These are phyloP conservation scores for Umbelopsis vinacea DNA, from an alignment of 192 early-diverging fungal genomes.

Conservation along the genomic window DNA sequence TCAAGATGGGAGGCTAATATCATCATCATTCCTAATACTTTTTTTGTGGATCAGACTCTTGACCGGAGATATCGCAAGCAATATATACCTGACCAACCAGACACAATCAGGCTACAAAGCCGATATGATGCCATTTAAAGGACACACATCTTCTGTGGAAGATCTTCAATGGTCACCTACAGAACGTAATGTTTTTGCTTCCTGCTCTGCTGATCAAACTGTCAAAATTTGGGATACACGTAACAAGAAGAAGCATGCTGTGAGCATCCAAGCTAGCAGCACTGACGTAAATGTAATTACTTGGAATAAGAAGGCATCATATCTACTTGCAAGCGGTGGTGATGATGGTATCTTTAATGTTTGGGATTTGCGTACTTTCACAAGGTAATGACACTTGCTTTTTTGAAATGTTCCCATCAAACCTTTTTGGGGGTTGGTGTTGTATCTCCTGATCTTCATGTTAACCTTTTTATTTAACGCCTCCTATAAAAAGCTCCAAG, in stretches of 20 bases:
- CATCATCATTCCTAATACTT: not conserved
- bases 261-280: conserved; percentile 81
- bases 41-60: conserved; percentile 64
- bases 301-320: conserved; percentile 88
- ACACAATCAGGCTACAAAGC: conserved; percentile 71
- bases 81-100: conserved; percentile 84
- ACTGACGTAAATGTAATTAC: conserved; percentile 96
- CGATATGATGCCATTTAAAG: conserved; percentile 76
- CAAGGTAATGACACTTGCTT: conserved; percentile 23
- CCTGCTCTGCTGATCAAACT: conserved; percentile 88
- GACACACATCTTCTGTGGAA: conserved; percentile 88
- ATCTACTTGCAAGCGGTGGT: conserved; percentile 89
- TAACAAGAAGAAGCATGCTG: conserved; percentile 71
- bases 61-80: conserved; percentile 80
- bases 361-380: conserved; percentile 88
- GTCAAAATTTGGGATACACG: conserved; percentile 96
- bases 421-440: conserved; percentile 7
- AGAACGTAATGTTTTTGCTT: conserved; percentile 91
- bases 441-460: conserved; percentile 9
- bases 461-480: not conserved
- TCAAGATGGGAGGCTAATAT: not conserved
- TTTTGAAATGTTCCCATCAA: conserved; percentile 16
- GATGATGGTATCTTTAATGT: conserved; percentile 94
- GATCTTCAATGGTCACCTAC: conserved; percentile 97
- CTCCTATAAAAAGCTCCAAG: conserved; percentile 24